Conservation (phyloP, 108 stramenopile genomes). For the Schizochytrium sp. region DNA sequence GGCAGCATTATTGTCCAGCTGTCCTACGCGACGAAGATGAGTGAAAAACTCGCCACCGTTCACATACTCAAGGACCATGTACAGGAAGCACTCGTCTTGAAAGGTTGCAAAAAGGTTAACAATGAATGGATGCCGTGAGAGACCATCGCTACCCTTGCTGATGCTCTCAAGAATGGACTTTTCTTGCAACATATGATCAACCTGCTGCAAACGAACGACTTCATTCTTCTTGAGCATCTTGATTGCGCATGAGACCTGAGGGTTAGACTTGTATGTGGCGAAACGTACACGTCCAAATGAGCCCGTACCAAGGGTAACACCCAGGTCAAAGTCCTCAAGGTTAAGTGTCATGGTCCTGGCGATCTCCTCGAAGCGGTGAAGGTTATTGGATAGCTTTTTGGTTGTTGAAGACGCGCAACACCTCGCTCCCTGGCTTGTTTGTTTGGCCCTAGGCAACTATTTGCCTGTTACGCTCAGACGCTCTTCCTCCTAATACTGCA, state of each 20-base stretch:
- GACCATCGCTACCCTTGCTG: slow-evolving; percentile 53
- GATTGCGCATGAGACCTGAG: slow-evolving; percentile 77
- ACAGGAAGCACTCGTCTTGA: slow-evolving; percentile 69
- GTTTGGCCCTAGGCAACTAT: too few species aligned
- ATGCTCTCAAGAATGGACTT: slow-evolving; percentile 77
- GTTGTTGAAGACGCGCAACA: too few species aligned
- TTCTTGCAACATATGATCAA: slow-evolving; percentile 85
- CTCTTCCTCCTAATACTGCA: too few species aligned
- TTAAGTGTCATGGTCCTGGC: slow-evolving; percentile 12
- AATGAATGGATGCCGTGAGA: slow-evolving; percentile 76
- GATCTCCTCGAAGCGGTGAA: too few species aligned
- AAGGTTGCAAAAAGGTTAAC: slow-evolving; percentile 76
- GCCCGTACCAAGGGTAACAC: slow-evolving; percentile 86
- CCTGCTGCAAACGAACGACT: slow-evolving; percentile 65
- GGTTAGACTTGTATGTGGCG: slow-evolving; percentile 78
- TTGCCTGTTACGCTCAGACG: too few species aligned
- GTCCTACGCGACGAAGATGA: slow-evolving; percentile 77
- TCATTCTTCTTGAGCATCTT: slow-evolving; percentile 86
- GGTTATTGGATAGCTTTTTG: too few species aligned
- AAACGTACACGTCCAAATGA: slow-evolving; percentile 87
- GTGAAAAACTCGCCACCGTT: slow-evolving; percentile 81
- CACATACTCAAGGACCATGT: slow-evolving; percentile 80
- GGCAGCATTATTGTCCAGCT: slow-evolving; percentile 63
- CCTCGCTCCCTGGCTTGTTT: too few species aligned
- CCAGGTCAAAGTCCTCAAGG: slow-evolving; percentile 81